These are phyloP conservation scores for Angophora floribunda DNA, from an alignment of 345 rosid genomes.

Conservation along the genomic window DNA sequence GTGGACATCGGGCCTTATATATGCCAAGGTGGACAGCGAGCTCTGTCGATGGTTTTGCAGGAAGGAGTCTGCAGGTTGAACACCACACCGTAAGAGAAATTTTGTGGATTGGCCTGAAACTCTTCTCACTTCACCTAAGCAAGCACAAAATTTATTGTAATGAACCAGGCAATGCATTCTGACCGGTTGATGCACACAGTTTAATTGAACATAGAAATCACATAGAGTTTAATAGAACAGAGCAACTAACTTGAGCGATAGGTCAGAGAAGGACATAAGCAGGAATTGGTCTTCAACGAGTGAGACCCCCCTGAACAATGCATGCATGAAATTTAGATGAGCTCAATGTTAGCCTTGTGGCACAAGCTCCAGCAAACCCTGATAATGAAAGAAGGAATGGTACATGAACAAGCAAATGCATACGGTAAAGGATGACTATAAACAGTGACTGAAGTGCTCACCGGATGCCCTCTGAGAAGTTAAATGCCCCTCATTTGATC, in stretches of 20 bases:
- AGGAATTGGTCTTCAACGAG: background rate
- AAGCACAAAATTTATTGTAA: background rate
- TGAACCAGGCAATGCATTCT: background rate
- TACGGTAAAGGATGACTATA: background rate
- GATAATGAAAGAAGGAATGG: background rate
- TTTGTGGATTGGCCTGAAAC: background rate
- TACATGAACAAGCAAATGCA: background rate
- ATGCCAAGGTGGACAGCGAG: background rate
- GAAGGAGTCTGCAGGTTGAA: background rate
- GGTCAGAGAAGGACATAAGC: background rate
- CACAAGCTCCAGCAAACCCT: background rate
- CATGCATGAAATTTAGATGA: background rate
- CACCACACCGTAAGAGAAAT: background rate
- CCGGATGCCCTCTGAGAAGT: background rate
- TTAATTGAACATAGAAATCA: background rate
- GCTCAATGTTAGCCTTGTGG: background rate
- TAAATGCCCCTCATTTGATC: background rate
- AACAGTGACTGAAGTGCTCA: background rate
- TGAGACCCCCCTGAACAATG: background rate
- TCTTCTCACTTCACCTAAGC: background rate
- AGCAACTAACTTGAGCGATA: background rate
- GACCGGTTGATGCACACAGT: background rate
- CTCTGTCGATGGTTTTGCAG: background rate
- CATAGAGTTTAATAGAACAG: background rate
- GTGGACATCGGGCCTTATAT: background rate